Percentiles rank a stretch among this genome's conserved stretches.
Conservation (phyloP, 441 rosid species). For the Gossypium aridum region DNA sequence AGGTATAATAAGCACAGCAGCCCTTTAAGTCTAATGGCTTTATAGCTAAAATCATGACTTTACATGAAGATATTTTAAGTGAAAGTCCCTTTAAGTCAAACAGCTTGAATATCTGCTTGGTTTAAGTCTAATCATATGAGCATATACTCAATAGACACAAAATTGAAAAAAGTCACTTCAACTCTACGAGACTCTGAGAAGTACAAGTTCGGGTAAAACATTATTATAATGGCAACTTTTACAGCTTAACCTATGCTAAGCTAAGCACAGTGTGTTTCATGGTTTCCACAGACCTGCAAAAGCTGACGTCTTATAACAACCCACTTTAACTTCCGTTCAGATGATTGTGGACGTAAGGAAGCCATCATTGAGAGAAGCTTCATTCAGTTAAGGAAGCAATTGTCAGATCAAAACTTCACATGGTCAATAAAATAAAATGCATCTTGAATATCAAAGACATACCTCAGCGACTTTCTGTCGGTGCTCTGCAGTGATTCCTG, state of each 20-base stretch:
- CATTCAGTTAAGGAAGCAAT: conserved; percentile 23
- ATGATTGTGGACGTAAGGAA: conserved; percentile 85
- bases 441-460: conserved; percentile 16
- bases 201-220: background rate
- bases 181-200: background rate
- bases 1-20: background rate
- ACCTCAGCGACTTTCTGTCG: conserved; percentile 94
- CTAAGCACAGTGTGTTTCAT: conserved; percentile 1
- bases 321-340: conserved; percentile 86
- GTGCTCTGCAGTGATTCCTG: conserved; percentile 80
- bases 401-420: conserved; percentile 22
- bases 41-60: background rate
- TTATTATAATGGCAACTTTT: background rate
- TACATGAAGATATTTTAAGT: background rate
- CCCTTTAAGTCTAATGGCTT: background rate
- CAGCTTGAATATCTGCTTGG: background rate
- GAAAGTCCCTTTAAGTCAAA: background rate
- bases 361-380: conserved; percentile 94
- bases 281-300: conserved; percentile 62
- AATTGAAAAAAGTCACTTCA: background rate
- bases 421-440: conserved; percentile 6
- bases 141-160: background rate
- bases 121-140: background rate
- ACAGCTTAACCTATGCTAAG: background rate
- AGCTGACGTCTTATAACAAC: conserved; percentile 90